Conservation (phyloP, 1,284 basidiomycete species). For the Malassezia japonica region DNA sequence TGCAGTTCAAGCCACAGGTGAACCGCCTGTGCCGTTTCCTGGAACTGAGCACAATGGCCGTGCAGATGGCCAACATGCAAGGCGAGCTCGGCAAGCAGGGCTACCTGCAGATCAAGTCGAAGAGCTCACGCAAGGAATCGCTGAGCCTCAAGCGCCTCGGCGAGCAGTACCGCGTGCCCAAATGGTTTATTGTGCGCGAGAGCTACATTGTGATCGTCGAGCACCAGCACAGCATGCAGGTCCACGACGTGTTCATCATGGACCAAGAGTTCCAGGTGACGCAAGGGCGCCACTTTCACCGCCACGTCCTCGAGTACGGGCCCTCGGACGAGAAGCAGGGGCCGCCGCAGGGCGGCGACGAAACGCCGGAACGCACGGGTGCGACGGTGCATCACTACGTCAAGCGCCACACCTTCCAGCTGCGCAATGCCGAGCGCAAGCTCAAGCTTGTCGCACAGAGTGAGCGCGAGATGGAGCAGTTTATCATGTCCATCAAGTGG, state of each 20-base stretch:
- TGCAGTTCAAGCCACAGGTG: constrained; percentile 94
- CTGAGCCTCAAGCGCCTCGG: constrained; percentile 50
- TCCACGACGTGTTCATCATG: constrained; percentile 90
- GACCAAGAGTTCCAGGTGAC: constrained; percentile 67
- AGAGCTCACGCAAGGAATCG: constrained; percentile 52
- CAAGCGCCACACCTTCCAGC: constrained; percentile 76
- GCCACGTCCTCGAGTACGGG: constrained; percentile 3
- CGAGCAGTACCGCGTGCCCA: constrained; percentile 58
- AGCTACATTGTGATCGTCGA: constrained; percentile 80
- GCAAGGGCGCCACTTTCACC: constrained; percentile 5
- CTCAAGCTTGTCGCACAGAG: constrained; percentile 80
- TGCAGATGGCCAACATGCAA: constrained; percentile 70
- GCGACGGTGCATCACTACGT: constrained; percentile 10
- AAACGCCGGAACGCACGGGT: background rate
- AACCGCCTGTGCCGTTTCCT: constrained; percentile 90
- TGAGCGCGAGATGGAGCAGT: constrained; percentile 93
- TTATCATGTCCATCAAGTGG: constrained; percentile 83
- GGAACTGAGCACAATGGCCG: constrained; percentile 80
- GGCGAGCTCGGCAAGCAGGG: constrained; percentile 75
- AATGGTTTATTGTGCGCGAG: constrained; percentile 90
- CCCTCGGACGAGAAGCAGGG: background rate
- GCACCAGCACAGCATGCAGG: constrained; percentile 61
- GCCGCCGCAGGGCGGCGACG: background rate
- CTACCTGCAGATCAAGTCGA: constrained; percentile 56
- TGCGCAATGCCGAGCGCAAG: constrained; percentile 79